Evolutionary conservation across 2,329 filamentous ascomycete genomes (phyloP).

Genomic region (Stromatinia cepivora): DNA sequence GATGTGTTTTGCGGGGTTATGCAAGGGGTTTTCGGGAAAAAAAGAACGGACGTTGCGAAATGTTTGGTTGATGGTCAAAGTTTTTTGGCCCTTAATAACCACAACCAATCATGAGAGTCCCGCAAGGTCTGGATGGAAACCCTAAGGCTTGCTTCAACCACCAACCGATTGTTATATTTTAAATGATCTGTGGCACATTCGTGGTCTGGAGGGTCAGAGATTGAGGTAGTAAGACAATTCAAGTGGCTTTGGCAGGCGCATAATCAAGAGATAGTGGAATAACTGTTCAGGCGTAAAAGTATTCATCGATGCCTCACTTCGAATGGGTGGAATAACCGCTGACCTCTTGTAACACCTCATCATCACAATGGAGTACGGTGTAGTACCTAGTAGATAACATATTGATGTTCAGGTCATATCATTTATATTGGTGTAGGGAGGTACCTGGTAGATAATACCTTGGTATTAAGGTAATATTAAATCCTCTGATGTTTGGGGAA

Average conservation of each 20-base stretch:
- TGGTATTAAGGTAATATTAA: neutral
- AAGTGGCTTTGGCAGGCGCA: neutral
- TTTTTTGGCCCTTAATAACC: neutral
- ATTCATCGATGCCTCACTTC: neutral
- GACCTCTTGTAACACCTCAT: neutral
- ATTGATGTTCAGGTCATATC: too few species aligned
- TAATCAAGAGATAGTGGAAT: neutral
- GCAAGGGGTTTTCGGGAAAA: constrained; percentile 1
- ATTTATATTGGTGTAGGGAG: neutral
- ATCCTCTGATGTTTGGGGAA: neutral
- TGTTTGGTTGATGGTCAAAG: constrained; percentile 18
- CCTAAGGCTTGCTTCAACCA: neutral
- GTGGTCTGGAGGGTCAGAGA: neutral
- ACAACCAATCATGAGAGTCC: constrained; percentile 4
- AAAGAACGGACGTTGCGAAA: constrained; percentile 3
- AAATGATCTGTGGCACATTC: constrained; percentile 3
- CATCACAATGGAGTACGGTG: neutral
- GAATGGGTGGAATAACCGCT: neutral
- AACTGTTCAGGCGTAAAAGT: neutral
- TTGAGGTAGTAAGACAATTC: neutral
- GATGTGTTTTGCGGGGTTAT: constrained; percentile 15
- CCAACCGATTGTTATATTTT: neutral
- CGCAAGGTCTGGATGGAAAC: constrained; percentile 1
- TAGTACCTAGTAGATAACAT: too few species aligned
- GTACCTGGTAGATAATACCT: neutral